These are phyloP conservation scores for Theileria parva DNA, from an alignment of 169 alveolate species.

Conservation along the genomic window DNA sequence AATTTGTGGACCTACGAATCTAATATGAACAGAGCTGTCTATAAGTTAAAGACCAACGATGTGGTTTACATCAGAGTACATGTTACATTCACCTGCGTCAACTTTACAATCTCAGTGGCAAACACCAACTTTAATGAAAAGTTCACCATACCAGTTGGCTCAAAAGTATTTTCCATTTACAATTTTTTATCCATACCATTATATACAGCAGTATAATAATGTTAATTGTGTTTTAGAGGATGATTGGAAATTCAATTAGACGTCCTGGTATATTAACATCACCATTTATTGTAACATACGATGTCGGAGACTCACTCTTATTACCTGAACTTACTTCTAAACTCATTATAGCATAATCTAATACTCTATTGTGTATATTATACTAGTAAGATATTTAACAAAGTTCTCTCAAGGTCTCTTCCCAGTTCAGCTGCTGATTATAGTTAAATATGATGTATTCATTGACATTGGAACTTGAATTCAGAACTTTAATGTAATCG, in stretches of 20 bases:
- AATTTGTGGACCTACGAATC: constrained; percentile 53
- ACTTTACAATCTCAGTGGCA: constrained; percentile 22
- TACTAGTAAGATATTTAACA: neutral
- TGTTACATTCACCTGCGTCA: constrained; percentile 38
- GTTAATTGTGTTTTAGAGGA: constrained; percentile 8
- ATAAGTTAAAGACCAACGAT: constrained; percentile 36
- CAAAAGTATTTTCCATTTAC: constrained; percentile 5
- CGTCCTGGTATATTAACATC: constrained; percentile 37
- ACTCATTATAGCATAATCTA: constrained; percentile 12
- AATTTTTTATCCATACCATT: neutral
- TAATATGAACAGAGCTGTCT: neutral
- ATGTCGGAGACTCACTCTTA: constrained; percentile 56
- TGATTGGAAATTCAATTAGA: constrained; percentile 34
- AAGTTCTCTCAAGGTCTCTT: constrained; percentile 28
- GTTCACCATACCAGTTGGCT: constrained; percentile 23
- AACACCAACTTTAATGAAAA: constrained; percentile 21
- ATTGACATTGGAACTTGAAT: constrained; percentile 19
- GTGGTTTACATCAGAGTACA: constrained; percentile 20
- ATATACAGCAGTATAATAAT: too few species aligned
- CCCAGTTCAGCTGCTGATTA: constrained; percentile 43
- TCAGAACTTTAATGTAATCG: neutral
- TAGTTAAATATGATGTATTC: constrained; percentile 60
- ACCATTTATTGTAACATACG: constrained; percentile 49
- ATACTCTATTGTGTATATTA: neutral
- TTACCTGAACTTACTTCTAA: constrained; percentile 48